Evolutionary conservation across 139 green algal genomes (phyloP).

Genomic region (Chlorella sp.): DNA sequence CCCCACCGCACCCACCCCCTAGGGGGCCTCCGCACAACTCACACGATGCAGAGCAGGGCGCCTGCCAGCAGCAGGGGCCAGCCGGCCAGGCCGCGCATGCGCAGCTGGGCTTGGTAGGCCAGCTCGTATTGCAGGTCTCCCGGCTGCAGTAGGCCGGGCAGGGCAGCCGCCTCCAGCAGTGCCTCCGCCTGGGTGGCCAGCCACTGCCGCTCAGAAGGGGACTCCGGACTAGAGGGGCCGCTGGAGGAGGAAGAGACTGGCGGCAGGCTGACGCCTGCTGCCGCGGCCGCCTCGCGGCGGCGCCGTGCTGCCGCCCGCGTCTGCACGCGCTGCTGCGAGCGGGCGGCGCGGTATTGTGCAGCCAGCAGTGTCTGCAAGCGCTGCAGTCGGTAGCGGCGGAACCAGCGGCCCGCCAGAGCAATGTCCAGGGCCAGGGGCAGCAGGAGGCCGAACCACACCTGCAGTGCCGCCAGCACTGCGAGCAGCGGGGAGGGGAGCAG

Average conservation of each 20-base stretch:
- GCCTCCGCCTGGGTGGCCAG: background rate
- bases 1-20: no score
- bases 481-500: background rate
- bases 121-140: conserved; percentile 16
- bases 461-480: conserved; percentile 22
- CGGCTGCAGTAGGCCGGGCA: conserved; percentile 4
- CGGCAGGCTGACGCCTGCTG: background rate
- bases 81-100: background rate
- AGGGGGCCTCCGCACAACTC: no score
- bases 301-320: background rate
- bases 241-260: background rate
- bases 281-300: background rate
- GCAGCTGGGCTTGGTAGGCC: background rate
- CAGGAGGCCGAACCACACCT: conserved; percentile 11
- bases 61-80: background rate
- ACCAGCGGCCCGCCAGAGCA: background rate
- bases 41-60: background rate
- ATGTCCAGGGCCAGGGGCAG: background rate
- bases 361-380: background rate
- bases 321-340: background rate
- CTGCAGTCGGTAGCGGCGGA: background rate
- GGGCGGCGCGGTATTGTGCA: background rate
- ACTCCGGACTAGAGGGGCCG: background rate
- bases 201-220: background rate
- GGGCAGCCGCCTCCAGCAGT: background rate